phyloP scores from a whole-genome alignment of 805 yeast genomes.

The Starmera dryadoides region DNA sequence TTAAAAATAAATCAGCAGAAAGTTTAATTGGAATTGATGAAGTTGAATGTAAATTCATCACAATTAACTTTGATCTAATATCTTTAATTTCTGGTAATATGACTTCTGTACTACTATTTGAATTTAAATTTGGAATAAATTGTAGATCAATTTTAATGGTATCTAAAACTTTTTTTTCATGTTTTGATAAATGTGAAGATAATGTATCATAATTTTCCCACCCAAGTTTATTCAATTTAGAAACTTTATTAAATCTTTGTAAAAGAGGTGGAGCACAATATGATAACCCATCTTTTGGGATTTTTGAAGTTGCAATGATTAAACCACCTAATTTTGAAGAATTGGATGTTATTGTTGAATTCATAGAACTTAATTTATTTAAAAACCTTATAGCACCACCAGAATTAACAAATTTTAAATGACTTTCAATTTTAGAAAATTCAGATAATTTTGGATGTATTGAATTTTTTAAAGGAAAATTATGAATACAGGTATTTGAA shows the following conservation, averaged over 20 bases:
- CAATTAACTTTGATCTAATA: constrained; percentile 23
- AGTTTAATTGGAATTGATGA: constrained; percentile 34
- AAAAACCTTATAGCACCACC: constrained; percentile 20
- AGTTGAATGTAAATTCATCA: constrained; percentile 26
- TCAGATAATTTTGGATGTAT: constrained; percentile 10
- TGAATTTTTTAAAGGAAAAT: constrained; percentile 18
- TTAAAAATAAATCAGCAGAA: constrained; percentile 23
- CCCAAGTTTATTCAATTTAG: constrained; percentile 24
- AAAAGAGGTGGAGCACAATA: constrained; percentile 30
- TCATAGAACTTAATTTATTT: constrained; percentile 19
- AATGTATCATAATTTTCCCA: constrained; percentile 27
- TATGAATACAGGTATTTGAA: neutral
- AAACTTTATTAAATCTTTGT: constrained; percentile 27
- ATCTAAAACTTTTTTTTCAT: constrained; percentile 20
- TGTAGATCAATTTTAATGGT: constrained; percentile 22
- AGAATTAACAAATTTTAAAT: constrained; percentile 3
- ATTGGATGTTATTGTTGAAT: constrained; percentile 1
- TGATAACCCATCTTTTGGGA: constrained; percentile 29
- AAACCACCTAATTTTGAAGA: constrained; percentile 22
- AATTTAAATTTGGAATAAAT: constrained; percentile 19
- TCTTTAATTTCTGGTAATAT: constrained; percentile 23
- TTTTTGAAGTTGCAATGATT: constrained; percentile 20
- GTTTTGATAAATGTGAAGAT: constrained; percentile 19
- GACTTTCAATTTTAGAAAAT: constrained; percentile 11
- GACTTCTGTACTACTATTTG: constrained; percentile 24